Percentiles rank a stretch among this genome's conserved stretches.
Conservation (phyloP, 1,284 basidiomycete genomes). For the Heliocybe sulcata region DNA sequence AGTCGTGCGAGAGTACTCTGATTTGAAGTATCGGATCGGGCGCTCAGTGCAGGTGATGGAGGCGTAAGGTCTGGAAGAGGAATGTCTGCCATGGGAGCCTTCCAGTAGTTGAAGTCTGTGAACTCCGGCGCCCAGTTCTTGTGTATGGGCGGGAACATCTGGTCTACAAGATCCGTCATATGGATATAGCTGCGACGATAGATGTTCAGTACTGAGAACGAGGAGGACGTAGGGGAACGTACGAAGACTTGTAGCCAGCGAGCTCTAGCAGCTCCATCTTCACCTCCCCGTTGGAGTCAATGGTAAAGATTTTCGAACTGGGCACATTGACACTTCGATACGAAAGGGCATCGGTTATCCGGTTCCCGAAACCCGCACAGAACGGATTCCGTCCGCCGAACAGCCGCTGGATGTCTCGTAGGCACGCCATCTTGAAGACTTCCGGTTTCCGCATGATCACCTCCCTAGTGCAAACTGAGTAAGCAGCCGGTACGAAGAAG, state of each 20-base stretch:
- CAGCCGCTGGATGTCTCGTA: slow-evolving; percentile 91
- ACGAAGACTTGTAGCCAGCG: slow-evolving; percentile 96
- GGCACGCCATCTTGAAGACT: slow-evolving; percentile 99
- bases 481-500: not conserved
- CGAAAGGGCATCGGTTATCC: slow-evolving; percentile 96
- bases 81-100: slow-evolving; percentile 70
- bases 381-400: slow-evolving; percentile 85
- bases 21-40: slow-evolving; percentile 80
- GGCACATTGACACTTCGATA: slow-evolving; percentile 96
- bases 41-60: slow-evolving; percentile 88
- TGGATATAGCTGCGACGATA: slow-evolving; percentile 66
- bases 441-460: slow-evolving; percentile 99
- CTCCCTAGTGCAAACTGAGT: slow-evolving; percentile 46
- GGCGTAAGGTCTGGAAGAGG: slow-evolving; percentile 86
- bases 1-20: slow-evolving; percentile 69
- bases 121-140: slow-evolving; percentile 84
- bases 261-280: slow-evolving; percentile 96
- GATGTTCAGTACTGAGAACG: not conserved
- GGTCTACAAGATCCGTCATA: slow-evolving; percentile 98
- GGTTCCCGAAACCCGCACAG: slow-evolving; percentile 97
- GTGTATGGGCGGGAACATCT: slow-evolving; percentile 97
- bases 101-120: slow-evolving; percentile 98
- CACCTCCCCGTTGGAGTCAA: slow-evolving; percentile 92
- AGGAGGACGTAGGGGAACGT: slow-evolving; percentile 22
- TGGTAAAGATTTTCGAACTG: slow-evolving; percentile 95